Base-by-base conservation (phyloP, 768 basidiomycete genomes). In the Naganishia friedmannii region DNA sequence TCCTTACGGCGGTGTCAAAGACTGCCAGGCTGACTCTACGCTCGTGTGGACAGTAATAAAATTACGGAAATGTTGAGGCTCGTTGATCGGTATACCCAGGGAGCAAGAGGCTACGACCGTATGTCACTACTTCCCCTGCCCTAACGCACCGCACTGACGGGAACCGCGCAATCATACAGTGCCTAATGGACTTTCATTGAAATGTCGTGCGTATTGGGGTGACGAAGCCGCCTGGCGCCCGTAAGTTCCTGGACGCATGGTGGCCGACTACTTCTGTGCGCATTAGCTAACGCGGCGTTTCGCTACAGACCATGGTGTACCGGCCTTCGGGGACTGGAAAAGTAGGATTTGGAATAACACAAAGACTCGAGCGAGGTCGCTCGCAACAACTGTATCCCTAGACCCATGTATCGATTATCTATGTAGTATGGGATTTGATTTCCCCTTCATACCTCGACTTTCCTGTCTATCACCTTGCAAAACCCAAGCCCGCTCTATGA, bases 151-250 rank as follows among this genome's bases (percentile, higher is more conserved):
- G 21, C 23, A 51, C 48, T 51, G 48, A 51, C n/a, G 2, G 7
- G 6, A 7, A 13, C 19, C 12, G 3, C 48, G 45, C 6, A 5
- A 13, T 51, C 23, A 12, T 26, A 28, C 63, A 77, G 76, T 73
- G 65, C 75, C 77, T 13, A 70, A 74, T 66, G 72, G 75, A 28
- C 76, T 76, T 58, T 76, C 76, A 2, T 66, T 74, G 66, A 53
- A 72, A 66, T 78, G 77, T 68, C 53, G 77, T 70, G 73, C 77
- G 12, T 78, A 78, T 57, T 78, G 77, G 77, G 73, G 71, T 26
- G 70, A 73, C 9, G 73, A 73, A 21, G 70, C 69, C 19, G 65
- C 75, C 7, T 76, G 72, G 46, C 67, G 71, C 72, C 74, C 75
- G 77, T 78, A 63, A 77, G 77, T 74, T 17, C 28, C 39, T 1